A percentile compares a stretch with the other conserved stretches of the same genome.
These are phyloP conservation scores for Escovopsis sp. DNA, from an alignment of 2,329 filamentous ascomycete species.

Conservation along the genomic window DNA sequence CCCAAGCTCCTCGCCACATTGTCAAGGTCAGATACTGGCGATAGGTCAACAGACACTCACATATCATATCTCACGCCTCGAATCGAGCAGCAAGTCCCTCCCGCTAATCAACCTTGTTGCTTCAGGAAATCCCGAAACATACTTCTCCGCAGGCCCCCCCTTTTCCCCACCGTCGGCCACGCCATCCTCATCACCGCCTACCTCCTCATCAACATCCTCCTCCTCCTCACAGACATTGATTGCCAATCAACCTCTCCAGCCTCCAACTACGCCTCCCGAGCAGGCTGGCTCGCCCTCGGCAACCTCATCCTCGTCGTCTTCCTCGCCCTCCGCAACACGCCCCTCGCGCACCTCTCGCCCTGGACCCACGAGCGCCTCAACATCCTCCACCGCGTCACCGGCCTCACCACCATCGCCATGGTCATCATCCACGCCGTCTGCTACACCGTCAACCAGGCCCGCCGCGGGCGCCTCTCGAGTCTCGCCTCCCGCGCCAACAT, in stretches of 20 bases:
- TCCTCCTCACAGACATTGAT: slow-evolving; percentile 20
- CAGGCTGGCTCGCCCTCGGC: slow-evolving; percentile 23
- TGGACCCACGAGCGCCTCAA: slow-evolving; percentile 46
- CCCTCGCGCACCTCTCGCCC: slow-evolving; percentile 33
- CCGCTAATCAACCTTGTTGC: neutral
- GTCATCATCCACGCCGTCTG: slow-evolving; percentile 29
- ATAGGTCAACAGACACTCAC: too few relatives aligned
- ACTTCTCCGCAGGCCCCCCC: slow-evolving; percentile 11
- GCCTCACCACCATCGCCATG: slow-evolving; percentile 31
- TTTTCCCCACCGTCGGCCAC: slow-evolving; percentile 19
- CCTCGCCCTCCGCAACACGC: slow-evolving; percentile 42
- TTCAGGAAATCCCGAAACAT: slow-evolving; percentile 14
- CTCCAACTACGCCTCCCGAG: slow-evolving; percentile 21
- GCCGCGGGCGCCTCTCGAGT: slow-evolving; percentile 11
- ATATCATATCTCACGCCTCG: too few relatives aligned
- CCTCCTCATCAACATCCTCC: slow-evolving; percentile 18
- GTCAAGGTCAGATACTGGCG: slow-evolving; percentile 3
- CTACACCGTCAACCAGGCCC: slow-evolving; percentile 27
- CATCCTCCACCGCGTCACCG: slow-evolving; percentile 37
- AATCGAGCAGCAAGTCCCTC: neutral
- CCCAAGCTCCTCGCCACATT: neutral
- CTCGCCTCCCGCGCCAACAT: slow-evolving; percentile 25
- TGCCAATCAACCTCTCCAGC: slow-evolving; percentile 13
- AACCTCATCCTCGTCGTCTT: slow-evolving; percentile 39
- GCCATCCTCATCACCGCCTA: slow-evolving; percentile 15